Conservation (phyloP, 179 eudicot species). For the Silene vulgaris region DNA sequence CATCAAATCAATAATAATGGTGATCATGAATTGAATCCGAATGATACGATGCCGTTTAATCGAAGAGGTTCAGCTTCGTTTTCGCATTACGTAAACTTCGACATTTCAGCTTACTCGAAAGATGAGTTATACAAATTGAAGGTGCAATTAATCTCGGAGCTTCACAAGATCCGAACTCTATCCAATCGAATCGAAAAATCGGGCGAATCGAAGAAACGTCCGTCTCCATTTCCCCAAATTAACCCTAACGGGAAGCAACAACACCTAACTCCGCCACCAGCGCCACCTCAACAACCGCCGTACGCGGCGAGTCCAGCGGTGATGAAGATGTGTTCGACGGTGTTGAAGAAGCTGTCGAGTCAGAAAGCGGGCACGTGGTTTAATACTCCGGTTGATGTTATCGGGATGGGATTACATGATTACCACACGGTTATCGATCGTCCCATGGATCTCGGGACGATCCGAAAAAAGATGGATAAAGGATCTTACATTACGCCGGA, state of each 20-base stretch:
- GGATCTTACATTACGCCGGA: neutral
- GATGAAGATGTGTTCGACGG: slow-evolving; percentile 6
- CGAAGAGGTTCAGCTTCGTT: neutral
- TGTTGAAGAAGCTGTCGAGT: neutral
- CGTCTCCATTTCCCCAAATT: neutral
- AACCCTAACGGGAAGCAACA: neutral
- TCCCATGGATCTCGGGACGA: slow-evolving; percentile 13
- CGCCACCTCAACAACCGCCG: neutral
- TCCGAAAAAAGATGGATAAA: slow-evolving; percentile 1
- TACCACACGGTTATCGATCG: slow-evolving; percentile 1
- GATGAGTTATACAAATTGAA: slow-evolving; percentile 44
- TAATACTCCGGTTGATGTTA: neutral
- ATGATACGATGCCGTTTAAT: slow-evolving; percentile 54
- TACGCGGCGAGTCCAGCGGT: neutral
- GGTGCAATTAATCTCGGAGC: slow-evolving; percentile 46
- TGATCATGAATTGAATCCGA: slow-evolving; percentile 29
- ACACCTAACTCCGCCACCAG: neutral
- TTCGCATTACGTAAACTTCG: slow-evolving; percentile 38
- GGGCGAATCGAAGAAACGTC: neutral
- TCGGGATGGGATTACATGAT: neutral
- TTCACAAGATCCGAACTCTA: slow-evolving; percentile 44
- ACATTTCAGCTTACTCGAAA: slow-evolving; percentile 39
- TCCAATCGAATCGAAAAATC: neutral
- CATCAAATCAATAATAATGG: slow-evolving; percentile 21
- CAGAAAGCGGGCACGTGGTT: slow-evolving; percentile 8